Evolutionary conservation across 257 asterid species (phyloP).

Genomic region (Solanum lignicaule): DNA sequence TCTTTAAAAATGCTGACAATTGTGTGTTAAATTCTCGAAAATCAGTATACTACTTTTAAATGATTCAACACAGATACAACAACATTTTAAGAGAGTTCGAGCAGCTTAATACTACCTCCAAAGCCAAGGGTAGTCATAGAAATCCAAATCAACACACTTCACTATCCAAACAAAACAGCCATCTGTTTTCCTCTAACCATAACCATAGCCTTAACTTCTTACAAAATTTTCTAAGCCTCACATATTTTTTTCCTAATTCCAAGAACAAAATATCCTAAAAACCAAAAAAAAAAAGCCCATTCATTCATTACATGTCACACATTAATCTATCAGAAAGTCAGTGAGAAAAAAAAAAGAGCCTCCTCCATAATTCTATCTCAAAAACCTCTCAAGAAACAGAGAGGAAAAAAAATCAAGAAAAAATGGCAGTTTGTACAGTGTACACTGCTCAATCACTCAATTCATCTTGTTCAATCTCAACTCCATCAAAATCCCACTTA

Average conservation of each 20-base stretch:
- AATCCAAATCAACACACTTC: not conserved
- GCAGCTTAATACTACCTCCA: not conserved
- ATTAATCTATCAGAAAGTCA: slow-evolving; percentile 1
- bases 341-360: not conserved
- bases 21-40: not conserved
- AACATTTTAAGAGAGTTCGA: not conserved
- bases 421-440: slow-evolving; percentile 73
- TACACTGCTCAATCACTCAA: slow-evolving; percentile 64
- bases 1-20: not conserved
- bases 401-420: not conserved
- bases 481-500: slow-evolving; percentile 54
- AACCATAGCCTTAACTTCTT: slow-evolving; percentile 22
- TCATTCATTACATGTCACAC: slow-evolving; percentile 3
- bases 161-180: slow-evolving; percentile 22
- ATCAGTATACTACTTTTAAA: not conserved
- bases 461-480: slow-evolving; percentile 61
- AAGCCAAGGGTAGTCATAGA: slow-evolving; percentile 7
- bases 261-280: not conserved
- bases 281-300: not conserved
- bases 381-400: not conserved
- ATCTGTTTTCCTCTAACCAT: slow-evolving; percentile 21
- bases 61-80: rapidly evolving
- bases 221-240: slow-evolving; percentile 18
- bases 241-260: not conserved
- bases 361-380: slow-evolving; percentile 1